Evolutionary conservation across 1,284 basidiomycete species (phyloP).

Genomic region (Cutaneotrichosporon daszewskae): DNA sequence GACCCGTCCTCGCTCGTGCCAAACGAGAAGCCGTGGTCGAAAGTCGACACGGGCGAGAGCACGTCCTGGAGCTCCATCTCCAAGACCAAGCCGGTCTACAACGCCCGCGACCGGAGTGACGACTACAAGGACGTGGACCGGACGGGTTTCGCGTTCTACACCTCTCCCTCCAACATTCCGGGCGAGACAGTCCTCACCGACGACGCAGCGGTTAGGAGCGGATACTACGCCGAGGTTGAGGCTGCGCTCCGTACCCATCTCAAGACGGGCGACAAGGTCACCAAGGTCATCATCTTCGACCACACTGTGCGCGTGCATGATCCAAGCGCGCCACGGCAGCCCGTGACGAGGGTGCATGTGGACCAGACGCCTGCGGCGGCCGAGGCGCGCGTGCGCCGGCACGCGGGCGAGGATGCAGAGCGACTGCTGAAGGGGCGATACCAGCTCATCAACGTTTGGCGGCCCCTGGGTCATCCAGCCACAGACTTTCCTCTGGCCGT

Average conservation of each 20-base stretch:
- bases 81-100: conserved; percentile 9
- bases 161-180: conserved; percentile 7
- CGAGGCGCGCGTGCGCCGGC: conserved; percentile 10
- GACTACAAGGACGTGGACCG: conserved; percentile 17
- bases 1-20: conserved; percentile 7
- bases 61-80: not conserved
- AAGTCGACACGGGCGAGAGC: conserved; percentile 10
- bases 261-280: conserved; percentile 7
- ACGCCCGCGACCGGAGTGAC: conserved; percentile 11
- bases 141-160: conserved; percentile 17
- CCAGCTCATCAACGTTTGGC: conserved; percentile 24
- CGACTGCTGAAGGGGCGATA: conserved; percentile 13
- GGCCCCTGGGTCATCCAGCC: conserved; percentile 12
- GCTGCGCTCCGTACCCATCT: conserved; percentile 11
- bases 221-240: conserved; percentile 16
- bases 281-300: conserved; percentile 13
- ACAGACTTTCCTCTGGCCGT: conserved; percentile 14
- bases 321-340: conserved; percentile 12
- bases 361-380: conserved; percentile 19
- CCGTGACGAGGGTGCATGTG: conserved; percentile 15
- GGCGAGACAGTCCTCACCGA: conserved; percentile 8
- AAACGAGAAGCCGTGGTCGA: conserved; percentile 11
- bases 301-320: conserved; percentile 18
- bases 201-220: conserved; percentile 5
- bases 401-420: conserved; percentile 11